Base-by-base conservation (phyloP, 2,329 filamentous ascomycete species). In the Microdochium paspali region DNA sequence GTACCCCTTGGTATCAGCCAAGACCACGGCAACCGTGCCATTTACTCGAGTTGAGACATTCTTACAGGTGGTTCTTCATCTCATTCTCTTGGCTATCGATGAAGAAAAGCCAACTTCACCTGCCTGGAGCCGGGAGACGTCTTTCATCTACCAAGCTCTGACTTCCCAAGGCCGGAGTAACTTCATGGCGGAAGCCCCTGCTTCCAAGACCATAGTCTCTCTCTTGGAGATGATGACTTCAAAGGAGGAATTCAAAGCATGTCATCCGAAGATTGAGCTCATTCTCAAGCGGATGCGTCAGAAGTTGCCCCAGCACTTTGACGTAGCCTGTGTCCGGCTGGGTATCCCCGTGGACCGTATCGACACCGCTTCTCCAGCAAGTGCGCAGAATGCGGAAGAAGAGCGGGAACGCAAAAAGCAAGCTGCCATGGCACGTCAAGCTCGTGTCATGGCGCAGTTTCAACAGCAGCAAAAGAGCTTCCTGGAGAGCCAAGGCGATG, bases 391-490 rank as follows among this genome's bases (percentile, higher is more conserved):
- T 5, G 80, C 74, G 31, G 84, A 87, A 50, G 85, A 85, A 54
- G 87, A 91, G 59, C 78, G 80, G 15, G 87, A 91, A 63, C 72
- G 81, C 51, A 95, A 91, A 71, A 98, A 96, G 73, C 86, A 87
- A 65, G 87, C 91, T 46, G 93, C 93, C 1, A 69, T 90, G 35
- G 91, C 90, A 56, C 82, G 93, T 21, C 90, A 97, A 65, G 90
- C 90, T 2, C 86, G 82, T 59, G 89, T 98, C 26, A 96, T 98
- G 90, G 93, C 90, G 2, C 90, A 96, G 61, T 96, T 98, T 67
- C 93, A 97, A 63, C 86, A 95, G 61, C 91, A 98, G 61, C 94
- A 97, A 62, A 91, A 94, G 66, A 93, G 82, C 58, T 98, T 98
- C 67, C 71, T 98, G 68, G 85, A 88, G 48, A 93, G 85, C 53